These are phyloP conservation scores for Cyclocybe cylindracea DNA, from an alignment of 768 basidiomycete species.

Conservation along the genomic window DNA sequence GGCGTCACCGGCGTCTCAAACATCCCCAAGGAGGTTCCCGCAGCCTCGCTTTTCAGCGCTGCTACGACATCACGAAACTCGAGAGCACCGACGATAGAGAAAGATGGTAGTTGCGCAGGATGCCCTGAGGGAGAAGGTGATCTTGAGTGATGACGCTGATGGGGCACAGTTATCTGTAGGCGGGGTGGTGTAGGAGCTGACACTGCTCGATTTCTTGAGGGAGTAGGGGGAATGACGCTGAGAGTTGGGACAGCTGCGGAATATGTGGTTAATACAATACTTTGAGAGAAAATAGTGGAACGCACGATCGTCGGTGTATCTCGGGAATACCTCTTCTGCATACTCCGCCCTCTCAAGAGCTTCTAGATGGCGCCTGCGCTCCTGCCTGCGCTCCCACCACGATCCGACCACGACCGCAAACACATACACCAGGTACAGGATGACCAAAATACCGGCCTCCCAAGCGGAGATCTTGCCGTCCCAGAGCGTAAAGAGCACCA, in stretches of 20 bases:
- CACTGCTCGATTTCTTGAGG: conserved; percentile 39
- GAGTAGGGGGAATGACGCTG: conserved; percentile 31
- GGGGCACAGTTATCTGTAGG: conserved; percentile 37
- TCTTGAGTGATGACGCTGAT: conserved; percentile 41
- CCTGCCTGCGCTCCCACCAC: conserved; percentile 70
- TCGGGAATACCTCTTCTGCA: conserved; percentile 45
- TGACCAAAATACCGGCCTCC: conserved; percentile 76
- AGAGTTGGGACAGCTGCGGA: conserved; percentile 25
- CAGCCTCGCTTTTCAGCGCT: conserved; percentile 71
- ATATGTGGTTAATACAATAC: conserved; percentile 1
- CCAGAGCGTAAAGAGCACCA: conserved; percentile 75
- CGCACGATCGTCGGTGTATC: conserved; percentile 68
- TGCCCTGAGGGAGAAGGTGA: conserved; percentile 51
- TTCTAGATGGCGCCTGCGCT: conserved; percentile 47
- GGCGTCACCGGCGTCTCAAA: conserved; percentile 72
- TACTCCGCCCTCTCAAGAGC: conserved; percentile 61
- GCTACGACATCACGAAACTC: conserved; percentile 94
- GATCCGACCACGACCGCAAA: conserved; percentile 69
- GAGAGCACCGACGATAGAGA: conserved; percentile 91
- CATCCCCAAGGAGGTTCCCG: conserved; percentile 53
- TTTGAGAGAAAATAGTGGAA: conserved; percentile 2
- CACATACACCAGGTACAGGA: conserved; percentile 79
- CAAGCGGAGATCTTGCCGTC: conserved; percentile 71
- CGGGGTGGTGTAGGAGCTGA: conserved; percentile 38
- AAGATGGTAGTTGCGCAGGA: conserved; percentile 67